A percentile compares a stretch with the other conserved stretches of the same genome.
These are phyloP conservation scores for Naganishia cerealis DNA, from an alignment of 1,284 basidiomycete genomes.

Conservation along the genomic window DNA sequence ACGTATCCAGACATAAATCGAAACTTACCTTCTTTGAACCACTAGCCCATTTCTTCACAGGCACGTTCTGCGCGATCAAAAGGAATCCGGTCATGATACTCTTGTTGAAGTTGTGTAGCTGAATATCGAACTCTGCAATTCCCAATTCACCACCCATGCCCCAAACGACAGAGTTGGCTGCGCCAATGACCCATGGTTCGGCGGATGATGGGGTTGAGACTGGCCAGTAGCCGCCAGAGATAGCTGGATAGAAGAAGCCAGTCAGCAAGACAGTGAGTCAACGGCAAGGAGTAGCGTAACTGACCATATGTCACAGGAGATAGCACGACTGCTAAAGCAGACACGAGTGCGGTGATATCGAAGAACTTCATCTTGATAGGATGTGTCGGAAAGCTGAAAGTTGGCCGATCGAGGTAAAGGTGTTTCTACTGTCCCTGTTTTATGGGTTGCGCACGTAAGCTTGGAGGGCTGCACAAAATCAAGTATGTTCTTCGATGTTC, in stretches of 20 bases:
- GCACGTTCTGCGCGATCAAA: constrained; percentile 48
- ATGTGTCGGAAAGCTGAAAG: background rate
- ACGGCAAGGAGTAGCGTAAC: background rate
- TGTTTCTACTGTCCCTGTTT: background rate
- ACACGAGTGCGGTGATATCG: constrained; percentile 2
- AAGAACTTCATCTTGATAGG: constrained; percentile 18
- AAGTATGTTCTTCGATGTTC: background rate
- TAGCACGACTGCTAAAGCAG: background rate
- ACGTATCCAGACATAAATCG: no score
- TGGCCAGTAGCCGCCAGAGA: constrained; percentile 52
- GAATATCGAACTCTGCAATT: constrained; percentile 51
- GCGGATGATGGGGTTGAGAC: constrained; percentile 42
- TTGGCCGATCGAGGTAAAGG: background rate
- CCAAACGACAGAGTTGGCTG: constrained; percentile 50
- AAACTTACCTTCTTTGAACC: constrained; percentile 34
- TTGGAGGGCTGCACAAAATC: background rate
- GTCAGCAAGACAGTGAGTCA: background rate
- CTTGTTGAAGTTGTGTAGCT: constrained; percentile 50
- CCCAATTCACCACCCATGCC: constrained; percentile 43
- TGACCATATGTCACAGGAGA: constrained; percentile 12
- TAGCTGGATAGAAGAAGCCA: constrained; percentile 30
- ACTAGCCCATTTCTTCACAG: constrained; percentile 42
- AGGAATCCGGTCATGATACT: constrained; percentile 50
- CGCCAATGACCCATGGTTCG: constrained; percentile 50
- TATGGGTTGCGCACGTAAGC: background rate